Evolutionary conservation across 148 eudicot genomes (phyloP).

Genomic region (Rhododendron simsii): DNA sequence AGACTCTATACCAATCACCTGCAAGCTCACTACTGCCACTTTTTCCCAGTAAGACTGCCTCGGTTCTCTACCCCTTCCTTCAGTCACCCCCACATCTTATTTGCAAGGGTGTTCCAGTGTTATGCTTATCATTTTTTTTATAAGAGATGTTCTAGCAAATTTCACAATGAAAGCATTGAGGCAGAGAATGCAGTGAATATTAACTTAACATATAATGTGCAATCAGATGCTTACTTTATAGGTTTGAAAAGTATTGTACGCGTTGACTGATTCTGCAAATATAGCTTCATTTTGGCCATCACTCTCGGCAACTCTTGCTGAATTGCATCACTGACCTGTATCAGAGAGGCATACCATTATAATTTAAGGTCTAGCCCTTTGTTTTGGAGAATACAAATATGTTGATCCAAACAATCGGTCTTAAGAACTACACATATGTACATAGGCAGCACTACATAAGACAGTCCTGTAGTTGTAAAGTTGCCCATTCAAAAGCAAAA

Average conservation of each 20-base stretch:
- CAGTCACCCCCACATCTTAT: background rate
- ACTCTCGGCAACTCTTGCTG: slow-evolving; percentile 78
- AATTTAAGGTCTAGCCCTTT: background rate
- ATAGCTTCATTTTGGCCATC: slow-evolving; percentile 85
- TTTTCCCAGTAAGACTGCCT: background rate
- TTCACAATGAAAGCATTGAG: background rate
- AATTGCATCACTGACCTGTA: slow-evolving; percentile 68
- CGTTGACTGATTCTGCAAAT: slow-evolving; percentile 85
- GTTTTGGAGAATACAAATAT: background rate
- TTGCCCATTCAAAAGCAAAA: background rate
- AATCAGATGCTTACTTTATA: slow-evolving; percentile 58
- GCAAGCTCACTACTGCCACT: background rate
- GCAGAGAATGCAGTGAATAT: background rate
- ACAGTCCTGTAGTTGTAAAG: background rate
- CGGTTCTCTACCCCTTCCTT: background rate
- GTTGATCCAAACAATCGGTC: slow-evolving; percentile 1
- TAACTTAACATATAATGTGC: background rate
- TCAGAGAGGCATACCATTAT: background rate
- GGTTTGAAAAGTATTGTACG: slow-evolving; percentile 96
- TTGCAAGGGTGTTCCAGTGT: background rate
- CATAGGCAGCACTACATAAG: background rate
- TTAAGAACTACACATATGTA: background rate
- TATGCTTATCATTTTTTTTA: background rate
- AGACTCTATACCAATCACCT: background rate
- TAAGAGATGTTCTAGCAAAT: background rate